Base-by-base conservation (phyloP, 352 stramenopile species). In the Pythium angustatum region DNA sequence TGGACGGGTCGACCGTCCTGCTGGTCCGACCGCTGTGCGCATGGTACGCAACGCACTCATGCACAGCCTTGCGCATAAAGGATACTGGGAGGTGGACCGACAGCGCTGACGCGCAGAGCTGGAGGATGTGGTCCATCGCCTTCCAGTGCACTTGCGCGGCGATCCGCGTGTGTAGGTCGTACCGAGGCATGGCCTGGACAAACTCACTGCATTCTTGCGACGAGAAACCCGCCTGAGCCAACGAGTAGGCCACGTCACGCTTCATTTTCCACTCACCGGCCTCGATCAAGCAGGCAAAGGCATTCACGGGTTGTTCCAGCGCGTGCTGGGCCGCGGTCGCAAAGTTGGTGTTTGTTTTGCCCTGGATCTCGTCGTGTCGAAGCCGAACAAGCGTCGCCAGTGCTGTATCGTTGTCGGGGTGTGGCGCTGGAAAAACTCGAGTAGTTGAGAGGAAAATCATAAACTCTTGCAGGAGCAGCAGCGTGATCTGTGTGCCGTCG, bases 191-290 rank as follows among this genome's bases (percentile, higher is more conserved):
- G 15, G 57, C 57, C 2, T 41, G 14, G 30, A 73, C 49, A 44
- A 66, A 56, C 21, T 73, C 60, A n/a, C 30, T 57, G 41, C 60
- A 63, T 31, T 69, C 66, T 44, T 66, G 61, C 4, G 51, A 62
- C 10, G 62, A 75, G 40, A 71, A 72, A 2, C 62, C 68, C 0
- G 61, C 43, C 33, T 70, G 47, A 1, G 51, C 48, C 19, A 76
- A 49, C 40, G 52, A 44, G 34, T 53, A 64, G 3, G 49, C 59
- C 11, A 76, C 62, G n/a, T 76, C 69, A 15, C 69, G 58, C 47
- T 68, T 71, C 47, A 71, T 66, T 45, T 76, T 76, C 69, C 69
- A 76, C 45, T 67, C 58, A 7, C 69, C 69, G 0, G 50, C 47
- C 28, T 76, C 55, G 11, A 72, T 58, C 17, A 73, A 11, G 27